These are phyloP conservation scores for Aspergillus ustus DNA, from an alignment of 2,329 filamentous ascomycete species.

Conservation along the genomic window DNA sequence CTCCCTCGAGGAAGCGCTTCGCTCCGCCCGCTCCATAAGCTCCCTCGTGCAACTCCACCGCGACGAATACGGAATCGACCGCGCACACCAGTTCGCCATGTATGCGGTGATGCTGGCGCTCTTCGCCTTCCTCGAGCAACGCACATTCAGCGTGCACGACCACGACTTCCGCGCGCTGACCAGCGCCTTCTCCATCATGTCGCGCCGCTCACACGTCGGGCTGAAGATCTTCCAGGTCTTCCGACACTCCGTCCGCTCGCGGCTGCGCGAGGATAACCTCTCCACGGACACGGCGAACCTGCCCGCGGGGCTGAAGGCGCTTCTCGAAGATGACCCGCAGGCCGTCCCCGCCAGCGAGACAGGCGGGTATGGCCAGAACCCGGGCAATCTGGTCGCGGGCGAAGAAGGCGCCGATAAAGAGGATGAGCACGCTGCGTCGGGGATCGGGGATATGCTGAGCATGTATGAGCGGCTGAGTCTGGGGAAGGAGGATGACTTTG, in stretches of 20 bases:
- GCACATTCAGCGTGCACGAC: conserved; percentile 29
- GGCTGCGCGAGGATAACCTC: not conserved
- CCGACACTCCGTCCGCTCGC: conserved; percentile 28
- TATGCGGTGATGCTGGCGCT: conserved; percentile 34
- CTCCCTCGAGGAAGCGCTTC: conserved; percentile 18
- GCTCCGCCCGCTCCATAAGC: conserved; percentile 30
- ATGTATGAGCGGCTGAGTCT: conserved; percentile 31
- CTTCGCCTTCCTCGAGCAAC: conserved; percentile 29
- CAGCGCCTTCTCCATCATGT: conserved; percentile 32
- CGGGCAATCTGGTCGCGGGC: conserved; percentile 20
- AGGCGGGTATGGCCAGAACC: conserved; percentile 21
- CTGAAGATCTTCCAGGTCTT: conserved; percentile 33
- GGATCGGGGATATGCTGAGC: conserved; percentile 29
- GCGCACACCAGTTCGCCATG: conserved; percentile 33
- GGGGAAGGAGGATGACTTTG: conserved; percentile 21
- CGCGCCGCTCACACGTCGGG: conserved; percentile 30
- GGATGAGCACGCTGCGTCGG: conserved; percentile 12
- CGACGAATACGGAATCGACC: conserved; percentile 31
- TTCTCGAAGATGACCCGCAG: conserved; percentile 18
- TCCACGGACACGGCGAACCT: conserved; percentile 13
- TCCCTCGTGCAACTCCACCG: conserved; percentile 28
- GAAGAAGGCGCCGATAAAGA: not conserved
- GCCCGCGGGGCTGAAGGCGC: conserved; percentile 24
- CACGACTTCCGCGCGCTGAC: conserved; percentile 31
- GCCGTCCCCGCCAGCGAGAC: conserved; percentile 8